phyloP scores from a whole-genome alignment of 352 stramenopile genomes.

The Plasmopara viticola region DNA sequence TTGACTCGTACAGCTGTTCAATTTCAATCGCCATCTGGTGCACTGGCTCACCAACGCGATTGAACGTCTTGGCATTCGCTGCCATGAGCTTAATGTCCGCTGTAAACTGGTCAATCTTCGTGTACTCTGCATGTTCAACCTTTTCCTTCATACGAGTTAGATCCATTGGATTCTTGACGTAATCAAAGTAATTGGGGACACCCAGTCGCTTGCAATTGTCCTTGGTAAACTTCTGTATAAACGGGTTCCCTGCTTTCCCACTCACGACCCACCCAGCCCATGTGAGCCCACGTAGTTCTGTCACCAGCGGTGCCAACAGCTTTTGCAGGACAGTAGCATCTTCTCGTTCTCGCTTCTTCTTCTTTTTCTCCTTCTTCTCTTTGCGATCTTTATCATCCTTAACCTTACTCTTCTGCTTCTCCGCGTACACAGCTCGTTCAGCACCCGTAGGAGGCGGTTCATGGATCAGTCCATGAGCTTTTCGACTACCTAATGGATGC shows the following conservation, averaged over 20 bases:
- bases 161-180: slow-evolving; percentile 74
- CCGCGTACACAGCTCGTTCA: slow-evolving; percentile 32
- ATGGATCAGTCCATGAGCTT: slow-evolving; percentile 58
- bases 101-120: slow-evolving; percentile 71
- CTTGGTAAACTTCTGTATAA: slow-evolving; percentile 79
- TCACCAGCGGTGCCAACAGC: slow-evolving; percentile 58
- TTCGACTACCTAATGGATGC: slow-evolving; percentile 38
- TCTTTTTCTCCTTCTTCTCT: slow-evolving; percentile 84
- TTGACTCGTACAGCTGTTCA: slow-evolving; percentile 68
- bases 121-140: slow-evolving; percentile 67
- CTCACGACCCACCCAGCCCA: slow-evolving; percentile 70
- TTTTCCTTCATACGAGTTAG: slow-evolving; percentile 82
- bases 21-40: slow-evolving; percentile 81
- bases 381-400: slow-evolving; percentile 75
- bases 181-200: slow-evolving; percentile 86
- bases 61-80: slow-evolving; percentile 80
- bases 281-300: slow-evolving; percentile 59
- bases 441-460: slow-evolving; percentile 39
- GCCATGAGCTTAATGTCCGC: slow-evolving; percentile 77
- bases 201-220: slow-evolving; percentile 81
- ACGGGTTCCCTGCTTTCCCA: slow-evolving; percentile 70
- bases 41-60: slow-evolving; percentile 71
- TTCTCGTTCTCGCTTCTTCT: slow-evolving; percentile 73
- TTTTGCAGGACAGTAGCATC: slow-evolving; percentile 64
- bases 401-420: slow-evolving; percentile 42